phyloP scores from a whole-genome alignment of 768 basidiomycete species.

The Rhizopogon rudus region DNA sequence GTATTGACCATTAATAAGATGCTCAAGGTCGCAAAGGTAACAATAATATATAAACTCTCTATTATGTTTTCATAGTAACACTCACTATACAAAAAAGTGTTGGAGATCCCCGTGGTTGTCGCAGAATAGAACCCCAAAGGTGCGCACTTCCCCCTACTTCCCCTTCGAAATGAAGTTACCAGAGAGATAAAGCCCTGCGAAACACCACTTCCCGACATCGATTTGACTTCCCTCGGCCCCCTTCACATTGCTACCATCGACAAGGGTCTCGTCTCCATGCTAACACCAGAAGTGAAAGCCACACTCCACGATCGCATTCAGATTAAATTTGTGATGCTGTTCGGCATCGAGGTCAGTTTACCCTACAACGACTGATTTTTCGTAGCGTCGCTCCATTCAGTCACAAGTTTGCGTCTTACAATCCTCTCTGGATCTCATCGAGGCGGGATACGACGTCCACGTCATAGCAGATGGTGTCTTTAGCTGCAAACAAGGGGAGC shows the following conservation, averaged over 20 bases:
- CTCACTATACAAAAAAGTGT: conserved; percentile 33
- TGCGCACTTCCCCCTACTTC: conserved; percentile 21
- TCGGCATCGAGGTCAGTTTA: conserved; percentile 79
- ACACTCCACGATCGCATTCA: conserved; percentile 43
- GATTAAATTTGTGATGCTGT: conserved; percentile 62
- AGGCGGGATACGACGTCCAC: conserved; percentile 47
- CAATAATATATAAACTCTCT: neutral
- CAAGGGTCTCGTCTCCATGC: conserved; percentile 87
- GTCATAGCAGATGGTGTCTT: conserved; percentile 84
- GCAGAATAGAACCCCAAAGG: conserved; percentile 86
- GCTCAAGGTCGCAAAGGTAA: conserved; percentile 68
- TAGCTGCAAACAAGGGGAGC: conserved; percentile 75
- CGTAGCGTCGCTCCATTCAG: conserved; percentile 32
- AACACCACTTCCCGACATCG: conserved; percentile 60
- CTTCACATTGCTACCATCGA: conserved; percentile 59
- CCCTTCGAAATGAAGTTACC: neutral
- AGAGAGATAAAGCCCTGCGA: conserved; percentile 52
- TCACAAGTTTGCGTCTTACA: conserved; percentile 89
- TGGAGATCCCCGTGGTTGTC: conserved; percentile 66
- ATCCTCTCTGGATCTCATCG: conserved; percentile 66
- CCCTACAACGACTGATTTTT: neutral
- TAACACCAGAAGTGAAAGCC: conserved; percentile 57
- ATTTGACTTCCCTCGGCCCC: conserved; percentile 45
- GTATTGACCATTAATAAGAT: conserved; percentile 70
- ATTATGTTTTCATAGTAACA: neutral